Evolutionary conservation across 352 stramenopile species (phyloP), one percentile per base, ranked within the genome.

Genomic region (Pythium brachiatum): DNA sequence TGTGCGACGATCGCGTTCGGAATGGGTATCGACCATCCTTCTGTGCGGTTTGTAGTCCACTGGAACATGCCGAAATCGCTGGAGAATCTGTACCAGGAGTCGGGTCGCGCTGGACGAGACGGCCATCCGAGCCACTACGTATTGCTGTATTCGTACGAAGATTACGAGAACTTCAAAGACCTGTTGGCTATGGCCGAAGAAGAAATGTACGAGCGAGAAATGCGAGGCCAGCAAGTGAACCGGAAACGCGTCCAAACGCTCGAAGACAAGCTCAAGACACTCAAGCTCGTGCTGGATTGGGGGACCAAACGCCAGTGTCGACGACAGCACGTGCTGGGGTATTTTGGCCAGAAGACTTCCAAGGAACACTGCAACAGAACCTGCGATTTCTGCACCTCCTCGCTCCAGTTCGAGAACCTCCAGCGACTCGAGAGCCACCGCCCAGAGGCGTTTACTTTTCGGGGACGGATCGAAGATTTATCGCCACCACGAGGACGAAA

Each of bases 1-100:
- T 94, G 92, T 13, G 91, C 90, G n/a, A 98, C 91, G 16, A 96
- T 98, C 60, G 89, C 90, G 16, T 98, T 97, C 73, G 90, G 90
- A 36, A 86, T 98, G 69, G 92, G 92, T 48, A 97, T 98, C 46
- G 92, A 98, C 65, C 95, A 97, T 53, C 78, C 89, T n/a, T 64
- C 91, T 26, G 89, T 97, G 38, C 84, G 87, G 43, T 97, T 96
- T 63, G 87, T 98, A 5, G 69, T 97, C 23, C 90, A 98, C 65
- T 94, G 91, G 69, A 89, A 83, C 43, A 71, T 87, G 36, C 78
- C 79, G 15, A 89, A 89, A 61, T 94, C 85, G 15, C 62, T 99
- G 15, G 97, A 99, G 68, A 93, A 86, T 15, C 98, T 99, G 64
- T 99, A 98, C 70, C 96, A 99, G 76, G 96, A 99, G 81, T 91